A percentile compares a stretch with the other conserved stretches of the same genome.
Evolutionary conservation across 139 green algal genomes (phyloP).

Genomic region (Volvox reticuliferus): DNA sequence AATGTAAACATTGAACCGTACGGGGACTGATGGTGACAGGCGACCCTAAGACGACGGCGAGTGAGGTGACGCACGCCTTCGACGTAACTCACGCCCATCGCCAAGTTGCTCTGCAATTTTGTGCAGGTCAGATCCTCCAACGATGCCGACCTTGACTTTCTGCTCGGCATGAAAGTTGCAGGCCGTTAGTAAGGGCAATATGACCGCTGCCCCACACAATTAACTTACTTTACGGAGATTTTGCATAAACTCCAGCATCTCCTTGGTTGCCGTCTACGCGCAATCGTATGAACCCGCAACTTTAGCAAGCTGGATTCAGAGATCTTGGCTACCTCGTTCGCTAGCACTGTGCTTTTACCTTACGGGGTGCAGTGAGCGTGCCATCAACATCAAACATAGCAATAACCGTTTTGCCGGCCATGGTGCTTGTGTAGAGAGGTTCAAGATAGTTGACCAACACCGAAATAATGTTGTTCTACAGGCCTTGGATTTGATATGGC

Average conservation of each 20-base stretch:
- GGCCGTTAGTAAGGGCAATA: not conserved
- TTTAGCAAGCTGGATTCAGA: not conserved
- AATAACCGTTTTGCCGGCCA: constrained; percentile 67
- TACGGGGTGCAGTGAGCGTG: constrained; percentile 92
- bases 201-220: not conserved
- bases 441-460: not conserved
- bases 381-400: constrained; percentile 98
- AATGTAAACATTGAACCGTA: too few relatives aligned
- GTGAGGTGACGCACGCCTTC: not conserved
- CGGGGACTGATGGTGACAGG: too few relatives aligned
- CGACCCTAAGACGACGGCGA: not conserved
- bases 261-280: constrained; percentile 58
- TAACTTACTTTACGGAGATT: constrained; percentile 86
- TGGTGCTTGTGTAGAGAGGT: not conserved
- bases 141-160: constrained; percentile 94
- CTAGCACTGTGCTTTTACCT: constrained; percentile 61
- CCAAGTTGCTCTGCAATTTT: constrained; percentile 99
- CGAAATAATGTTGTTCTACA: too few relatives aligned
- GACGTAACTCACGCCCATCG: constrained; percentile 70
- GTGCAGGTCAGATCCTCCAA: constrained; percentile 95
- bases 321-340: too few relatives aligned
- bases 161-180: constrained; percentile 51
- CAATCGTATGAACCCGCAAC: not conserved
- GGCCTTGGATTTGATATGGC: too few relatives aligned
- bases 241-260: constrained; percentile 86